Evolutionary conservation across 202 grass and related monocot species (phyloP).

Genomic region (Sporobolus alterniflorus): DNA sequence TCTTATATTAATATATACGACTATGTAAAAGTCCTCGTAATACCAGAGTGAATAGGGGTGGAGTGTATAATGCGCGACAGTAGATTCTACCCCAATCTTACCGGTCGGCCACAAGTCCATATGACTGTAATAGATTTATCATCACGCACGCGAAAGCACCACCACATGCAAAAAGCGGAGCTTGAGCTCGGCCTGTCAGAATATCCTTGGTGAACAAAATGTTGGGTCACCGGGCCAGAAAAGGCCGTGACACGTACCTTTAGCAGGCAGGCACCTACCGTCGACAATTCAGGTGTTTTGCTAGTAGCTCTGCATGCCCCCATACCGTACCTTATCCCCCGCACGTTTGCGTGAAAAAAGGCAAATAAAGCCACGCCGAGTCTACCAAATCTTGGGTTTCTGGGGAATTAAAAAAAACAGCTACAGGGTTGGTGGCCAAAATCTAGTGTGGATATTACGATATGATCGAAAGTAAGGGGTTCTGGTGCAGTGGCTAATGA

Average conservation of each 20-base stretch:
- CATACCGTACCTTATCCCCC: neutral
- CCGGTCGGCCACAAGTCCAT: too few relatives aligned
- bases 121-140: too few relatives aligned
- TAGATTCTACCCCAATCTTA: too few relatives aligned
- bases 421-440: neutral
- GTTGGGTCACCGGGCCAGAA: neutral
- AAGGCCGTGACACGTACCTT: constrained; percentile 1
- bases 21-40: too few relatives aligned
- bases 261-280: neutral
- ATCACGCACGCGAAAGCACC: too few relatives aligned
- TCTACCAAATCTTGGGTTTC: constrained; percentile 4
- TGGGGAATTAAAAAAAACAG: neutral
- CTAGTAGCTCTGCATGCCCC: constrained; percentile 7
- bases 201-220: neutral
- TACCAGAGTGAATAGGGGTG: too few relatives aligned
- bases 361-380: constrained; percentile 8
- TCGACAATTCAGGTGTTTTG: neutral
- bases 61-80: too few relatives aligned
- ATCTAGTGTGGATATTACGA: neutral
- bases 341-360: constrained; percentile 7
- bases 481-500: neutral
- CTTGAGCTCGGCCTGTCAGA: too few relatives aligned
- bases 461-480: neutral
- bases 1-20: too few relatives aligned
- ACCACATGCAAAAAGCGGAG: too few relatives aligned